A percentile compares a stretch with the other conserved stretches of the same genome.
These are phyloP conservation scores for Penicillium decumbens DNA, from an alignment of 2,329 filamentous ascomycete genomes.

Conservation along the genomic window DNA sequence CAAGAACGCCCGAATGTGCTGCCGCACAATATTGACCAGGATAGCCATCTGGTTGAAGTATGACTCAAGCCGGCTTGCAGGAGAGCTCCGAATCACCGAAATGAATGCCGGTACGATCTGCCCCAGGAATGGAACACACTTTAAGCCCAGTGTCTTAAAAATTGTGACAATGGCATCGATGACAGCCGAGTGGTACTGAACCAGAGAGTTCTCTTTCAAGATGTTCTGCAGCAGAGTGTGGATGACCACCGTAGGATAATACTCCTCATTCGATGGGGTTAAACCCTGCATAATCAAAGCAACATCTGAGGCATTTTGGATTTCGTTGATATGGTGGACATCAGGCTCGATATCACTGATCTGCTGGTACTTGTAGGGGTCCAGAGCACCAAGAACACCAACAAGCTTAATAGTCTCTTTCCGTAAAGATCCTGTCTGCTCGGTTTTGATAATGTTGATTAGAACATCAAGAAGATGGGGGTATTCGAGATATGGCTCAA, in stretches of 20 bases:
- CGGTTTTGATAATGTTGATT: slow-evolving; percentile 89
- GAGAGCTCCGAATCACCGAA: slow-evolving; percentile 76
- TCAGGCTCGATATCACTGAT: slow-evolving; percentile 86
- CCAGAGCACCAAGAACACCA: slow-evolving; percentile 88
- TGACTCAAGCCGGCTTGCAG: slow-evolving; percentile 74
- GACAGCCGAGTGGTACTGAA: slow-evolving; percentile 85
- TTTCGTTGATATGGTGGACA: slow-evolving; percentile 64
- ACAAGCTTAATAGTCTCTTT: slow-evolving; percentile 96
- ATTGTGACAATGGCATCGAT: slow-evolving; percentile 99
- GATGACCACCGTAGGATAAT: slow-evolving; percentile 96
- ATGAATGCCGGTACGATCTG: slow-evolving; percentile 94
- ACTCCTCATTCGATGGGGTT: slow-evolving; percentile 95
- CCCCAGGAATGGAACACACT: slow-evolving; percentile 90
- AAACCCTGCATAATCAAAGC: slow-evolving; percentile 96
- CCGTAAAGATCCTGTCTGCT: slow-evolving; percentile 77
- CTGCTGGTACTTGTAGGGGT: slow-evolving; percentile 92
- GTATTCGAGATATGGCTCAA: slow-evolving; percentile 91
- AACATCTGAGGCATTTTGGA: slow-evolving; percentile 78
- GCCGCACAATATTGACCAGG: slow-evolving; percentile 88
- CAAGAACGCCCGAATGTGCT: slow-evolving; percentile 90
- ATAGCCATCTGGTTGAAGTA: slow-evolving; percentile 97
- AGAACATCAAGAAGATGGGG: slow-evolving; percentile 88
- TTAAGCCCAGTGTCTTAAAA: slow-evolving; percentile 90
- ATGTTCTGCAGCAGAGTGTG: slow-evolving; percentile 85
- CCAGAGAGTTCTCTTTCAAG: slow-evolving; percentile 81